These are phyloP conservation scores for Orbilia oligospora DNA, from an alignment of 2,329 filamentous ascomycete species.

Conservation along the genomic window DNA sequence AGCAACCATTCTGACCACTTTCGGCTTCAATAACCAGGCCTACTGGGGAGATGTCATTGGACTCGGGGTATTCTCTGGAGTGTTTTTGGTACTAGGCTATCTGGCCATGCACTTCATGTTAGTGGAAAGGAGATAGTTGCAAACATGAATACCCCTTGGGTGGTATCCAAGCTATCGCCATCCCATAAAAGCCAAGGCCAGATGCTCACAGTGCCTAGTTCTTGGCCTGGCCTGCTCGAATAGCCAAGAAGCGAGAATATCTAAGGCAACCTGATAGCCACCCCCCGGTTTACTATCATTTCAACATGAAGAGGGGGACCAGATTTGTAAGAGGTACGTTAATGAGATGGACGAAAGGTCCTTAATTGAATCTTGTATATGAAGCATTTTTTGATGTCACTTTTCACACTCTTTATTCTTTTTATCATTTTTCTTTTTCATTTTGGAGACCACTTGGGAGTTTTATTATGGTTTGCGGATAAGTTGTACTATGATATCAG, in stretches of 20 bases:
- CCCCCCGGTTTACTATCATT: conserved; percentile 12
- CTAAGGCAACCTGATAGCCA: background rate
- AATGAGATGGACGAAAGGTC: background rate
- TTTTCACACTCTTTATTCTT: conserved; percentile 15
- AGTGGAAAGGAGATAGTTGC: conserved; percentile 75
- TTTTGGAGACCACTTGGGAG: conserved; percentile 1
- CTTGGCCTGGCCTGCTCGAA: background rate
- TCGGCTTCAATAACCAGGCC: conserved; percentile 90
- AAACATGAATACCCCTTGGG: background rate
- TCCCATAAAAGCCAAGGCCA: background rate
- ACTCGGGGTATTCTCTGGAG: conserved; percentile 82
- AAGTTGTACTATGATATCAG: conserved; percentile 52
- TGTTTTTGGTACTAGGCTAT: conserved; percentile 91
- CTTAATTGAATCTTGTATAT: conserved; percentile 31
- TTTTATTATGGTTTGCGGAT: conserved; percentile 31
- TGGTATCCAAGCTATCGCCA: background rate
- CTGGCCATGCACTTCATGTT: conserved; percentile 92
- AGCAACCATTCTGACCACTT: conserved; percentile 91
- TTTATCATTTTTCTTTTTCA: background rate
- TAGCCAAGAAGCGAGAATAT: background rate
- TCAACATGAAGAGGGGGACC: conserved; percentile 20
- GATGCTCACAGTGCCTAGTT: background rate
- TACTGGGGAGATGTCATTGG: conserved; percentile 88
- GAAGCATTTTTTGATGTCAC: conserved; percentile 38
- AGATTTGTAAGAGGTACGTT: conserved; percentile 34